Base-by-base conservation (phyloP, 352 stramenopile genomes). In the Globisporangium alternatum region DNA sequence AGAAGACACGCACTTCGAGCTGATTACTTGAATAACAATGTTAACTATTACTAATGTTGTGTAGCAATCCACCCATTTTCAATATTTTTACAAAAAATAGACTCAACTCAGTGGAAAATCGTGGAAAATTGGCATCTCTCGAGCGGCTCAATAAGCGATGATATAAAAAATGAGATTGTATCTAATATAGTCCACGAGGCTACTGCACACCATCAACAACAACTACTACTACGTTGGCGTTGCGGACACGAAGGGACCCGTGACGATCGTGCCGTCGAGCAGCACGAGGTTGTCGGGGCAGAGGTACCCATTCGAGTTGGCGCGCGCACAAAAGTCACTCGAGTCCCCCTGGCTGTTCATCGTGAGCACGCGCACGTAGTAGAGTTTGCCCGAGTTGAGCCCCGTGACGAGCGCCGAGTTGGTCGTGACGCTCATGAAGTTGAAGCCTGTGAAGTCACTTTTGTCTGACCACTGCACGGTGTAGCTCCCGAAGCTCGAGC, bases 401-500 rank as follows among this genome's bases (percentile, higher is more conserved):
- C 84, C 80, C 31, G 68, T 68, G 6, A 95, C 37, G 54, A 95
- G 68, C 37, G 67, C 70, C 19, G 86, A 84, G 30, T 79, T 89
- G 13, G 76, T 81, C 30, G 75, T 71, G 7, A 92, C 79, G n/a
- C 76, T 86, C 25, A 75, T 68, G 69, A 93, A 93, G 45, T 83
- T 86, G 21, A 76, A 74, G 58, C 85, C 82, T 22, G 80, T 84
- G 57, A 98, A 97, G 37, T 79, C 74, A 41, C 69, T 84, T 19
- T 67, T 79, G 15, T 71, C 70, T 0, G 80, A 74, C 86, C 91
- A 98, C 69, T 99, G 94, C n/a, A 99, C 85, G 5, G 97, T 56
- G 74, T 98, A 99, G 28, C 85, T 86, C 66, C 90, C 83, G 17
- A 99, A 87, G 43, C 75, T 80, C 43, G 87, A 88, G 48, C 96